Evolutionary conservation across 1,284 basidiomycete genomes (phyloP), one percentile per base, ranked within the genome.

Genomic region (Fistulinella cinereoalba): DNA sequence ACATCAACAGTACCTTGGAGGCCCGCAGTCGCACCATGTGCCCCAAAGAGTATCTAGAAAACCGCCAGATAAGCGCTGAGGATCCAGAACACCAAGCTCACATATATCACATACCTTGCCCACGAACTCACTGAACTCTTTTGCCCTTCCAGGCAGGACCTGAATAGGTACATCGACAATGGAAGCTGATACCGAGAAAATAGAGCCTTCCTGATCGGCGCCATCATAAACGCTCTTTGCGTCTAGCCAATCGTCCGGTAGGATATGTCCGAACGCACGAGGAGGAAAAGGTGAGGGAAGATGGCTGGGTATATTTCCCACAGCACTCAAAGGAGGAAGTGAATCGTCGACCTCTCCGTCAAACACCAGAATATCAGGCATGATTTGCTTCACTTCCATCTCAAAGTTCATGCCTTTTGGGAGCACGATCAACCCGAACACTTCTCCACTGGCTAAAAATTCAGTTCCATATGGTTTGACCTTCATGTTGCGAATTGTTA

Each of bases 351-450:
- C 73, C 19, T 80, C 76, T 2, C 88, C 87, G 54, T 90, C 87
- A 50, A 80, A 89, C 2, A 90, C 73, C 3, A 90, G 65, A 19
- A 85, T 80, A 57, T 90, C 87, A 0, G 87, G 86, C 49, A 86
- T 72, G 21, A 88, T 76, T 37, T 69, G 75, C 12, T 69, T 74
- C 13, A 88, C 82, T 43, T 81, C 70, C 36, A 89, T 61, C 13
- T 70, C 70, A 18, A 88, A 69, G 46, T 84, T 63, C 61, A 90
- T 77, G 28, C 85, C 85, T 36, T 64, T 67, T 0, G 87, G 87
- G 2, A 90, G 71, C 6, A 85, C 81, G 29, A 85, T 71, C 18
- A 73, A 70, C 10, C 76, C 87, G 44, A 72, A 74, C 5, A 90
- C 77, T 1, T 73, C 76, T 11, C 85, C 87, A 55, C 79, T 86